A percentile compares a stretch with the other conserved stretches of the same genome.
These are phyloP conservation scores for Mallotus nudiflorus DNA, from an alignment of 345 rosid genomes.

Conservation along the genomic window DNA sequence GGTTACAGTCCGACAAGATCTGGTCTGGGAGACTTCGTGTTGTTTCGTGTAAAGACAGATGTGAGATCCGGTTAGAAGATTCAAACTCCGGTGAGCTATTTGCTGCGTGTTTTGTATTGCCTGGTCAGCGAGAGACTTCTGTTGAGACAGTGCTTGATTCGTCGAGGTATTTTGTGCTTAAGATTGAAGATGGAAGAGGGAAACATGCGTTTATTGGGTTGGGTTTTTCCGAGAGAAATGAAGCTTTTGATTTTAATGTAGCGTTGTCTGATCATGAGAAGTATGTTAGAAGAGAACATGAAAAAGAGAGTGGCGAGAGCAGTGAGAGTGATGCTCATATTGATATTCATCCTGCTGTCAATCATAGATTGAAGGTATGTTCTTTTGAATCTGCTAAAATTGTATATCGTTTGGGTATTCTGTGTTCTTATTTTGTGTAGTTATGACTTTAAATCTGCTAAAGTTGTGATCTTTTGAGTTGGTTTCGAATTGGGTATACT, in stretches of 20 bases:
- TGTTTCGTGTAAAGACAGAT: constrained; percentile 88
- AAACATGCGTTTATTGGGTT: constrained; percentile 95
- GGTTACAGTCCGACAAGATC: constrained; percentile 99
- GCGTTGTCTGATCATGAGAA: constrained; percentile 98
- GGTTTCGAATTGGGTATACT: too few relatives aligned
- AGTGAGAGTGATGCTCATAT: constrained; percentile 65
- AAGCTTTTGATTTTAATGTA: constrained; percentile 98
- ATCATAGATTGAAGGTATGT: constrained; percentile 87
- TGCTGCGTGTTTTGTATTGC: constrained; percentile 89
- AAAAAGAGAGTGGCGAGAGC: constrained; percentile 68
- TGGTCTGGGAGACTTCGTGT: constrained; percentile 98
- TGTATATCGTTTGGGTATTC: neutral
- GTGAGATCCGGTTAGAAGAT: constrained; percentile 98
- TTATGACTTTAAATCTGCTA: too few relatives aligned
- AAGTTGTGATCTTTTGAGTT: too few relatives aligned
- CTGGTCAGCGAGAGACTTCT: constrained; percentile 78
- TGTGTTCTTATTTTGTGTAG: too few relatives aligned
- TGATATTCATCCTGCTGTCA: constrained; percentile 96
- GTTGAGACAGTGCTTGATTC: constrained; percentile 99
- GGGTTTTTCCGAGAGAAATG: constrained; percentile 92
- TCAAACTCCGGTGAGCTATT: constrained; percentile 86
- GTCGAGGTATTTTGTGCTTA: constrained; percentile 88
- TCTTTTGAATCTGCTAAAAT: neutral
- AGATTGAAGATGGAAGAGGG: constrained; percentile 93
- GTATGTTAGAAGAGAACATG: constrained; percentile 77